These are phyloP conservation scores for Ophiosphaerella herpotricha DNA, from an alignment of 2,329 filamentous ascomycete genomes.

Conservation along the genomic window DNA sequence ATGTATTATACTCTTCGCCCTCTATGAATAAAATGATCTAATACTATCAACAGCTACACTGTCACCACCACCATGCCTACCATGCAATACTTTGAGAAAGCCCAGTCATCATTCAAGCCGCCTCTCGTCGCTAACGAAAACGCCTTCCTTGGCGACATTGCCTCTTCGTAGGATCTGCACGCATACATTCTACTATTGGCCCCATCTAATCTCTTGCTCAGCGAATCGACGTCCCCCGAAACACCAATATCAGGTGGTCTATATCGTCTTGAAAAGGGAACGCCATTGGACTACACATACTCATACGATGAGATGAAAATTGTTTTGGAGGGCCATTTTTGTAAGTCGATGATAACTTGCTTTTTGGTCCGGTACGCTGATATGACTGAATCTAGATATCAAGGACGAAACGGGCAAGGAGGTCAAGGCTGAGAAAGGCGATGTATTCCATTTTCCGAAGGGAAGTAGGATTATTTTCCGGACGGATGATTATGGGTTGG, in stretches of 20 bases:
- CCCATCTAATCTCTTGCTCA: conserved; percentile 25
- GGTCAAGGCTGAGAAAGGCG: conserved; percentile 64
- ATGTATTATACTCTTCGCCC: too few relatives aligned
- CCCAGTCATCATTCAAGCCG: conserved; percentile 64
- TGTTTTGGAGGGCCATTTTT: conserved; percentile 69
- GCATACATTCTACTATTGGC: background rate
- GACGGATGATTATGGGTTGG: conserved; percentile 64
- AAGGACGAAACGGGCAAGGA: conserved; percentile 64
- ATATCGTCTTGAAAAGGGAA: conserved; percentile 70
- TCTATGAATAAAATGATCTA: too few relatives aligned
- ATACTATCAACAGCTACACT: too few relatives aligned
- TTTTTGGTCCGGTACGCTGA: background rate
- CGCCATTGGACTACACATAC: conserved; percentile 70
- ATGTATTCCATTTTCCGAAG: conserved; percentile 72
- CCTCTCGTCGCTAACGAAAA: conserved; percentile 71
- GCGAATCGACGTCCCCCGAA: conserved; percentile 59
- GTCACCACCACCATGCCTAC: conserved; percentile 10
- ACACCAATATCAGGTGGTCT: conserved; percentile 67
- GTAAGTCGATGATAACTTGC: conserved; percentile 50
- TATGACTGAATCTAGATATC: conserved; percentile 11
- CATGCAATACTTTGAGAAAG: conserved; percentile 61
- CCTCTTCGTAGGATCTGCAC: conserved; percentile 53
- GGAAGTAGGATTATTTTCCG: conserved; percentile 69
- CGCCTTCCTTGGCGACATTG: conserved; percentile 68
- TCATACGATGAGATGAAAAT: conserved; percentile 77